Percentiles rank a stretch among this genome's conserved stretches.
Conservation (phyloP, 805 yeast genomes). For the Priceomyces melissophilus region DNA sequence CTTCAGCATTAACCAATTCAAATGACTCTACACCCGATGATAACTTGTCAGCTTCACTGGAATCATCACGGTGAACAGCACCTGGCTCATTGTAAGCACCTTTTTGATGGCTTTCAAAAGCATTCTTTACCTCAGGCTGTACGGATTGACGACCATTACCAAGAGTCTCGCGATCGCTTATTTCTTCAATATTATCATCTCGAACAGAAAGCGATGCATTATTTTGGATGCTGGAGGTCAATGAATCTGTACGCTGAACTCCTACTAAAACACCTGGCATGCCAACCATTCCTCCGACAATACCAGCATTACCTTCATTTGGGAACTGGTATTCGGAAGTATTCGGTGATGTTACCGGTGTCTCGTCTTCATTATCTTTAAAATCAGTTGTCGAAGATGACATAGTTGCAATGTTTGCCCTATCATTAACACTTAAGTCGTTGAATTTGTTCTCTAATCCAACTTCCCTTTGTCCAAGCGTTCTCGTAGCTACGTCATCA, state of each 20-base stretch:
- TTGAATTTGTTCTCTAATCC: slow-evolving; percentile 6
- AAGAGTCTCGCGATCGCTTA: slow-evolving; percentile 42
- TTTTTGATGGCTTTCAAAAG: slow-evolving; percentile 7
- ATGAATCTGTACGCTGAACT: slow-evolving; percentile 67
- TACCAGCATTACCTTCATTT: slow-evolving; percentile 28
- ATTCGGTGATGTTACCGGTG: slow-evolving; percentile 48
- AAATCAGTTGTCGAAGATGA: slow-evolving; percentile 34
- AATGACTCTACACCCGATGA: slow-evolving; percentile 51
- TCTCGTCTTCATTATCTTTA: slow-evolving; percentile 31
- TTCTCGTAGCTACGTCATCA: slow-evolving; percentile 18
- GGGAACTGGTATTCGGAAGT: slow-evolving; percentile 47
- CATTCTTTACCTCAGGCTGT: slow-evolving; percentile 13
- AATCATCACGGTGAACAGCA: slow-evolving; percentile 14
- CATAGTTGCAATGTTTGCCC: slow-evolving; percentile 27
- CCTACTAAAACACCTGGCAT: slow-evolving; percentile 44
- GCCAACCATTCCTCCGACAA: slow-evolving; percentile 39
- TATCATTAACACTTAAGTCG: slow-evolving; percentile 8
- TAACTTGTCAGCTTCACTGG: slow-evolving; percentile 35
- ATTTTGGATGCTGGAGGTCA: slow-evolving; percentile 87
- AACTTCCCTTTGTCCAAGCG: slow-evolving; percentile 32
- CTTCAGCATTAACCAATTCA: slow-evolving; percentile 52
- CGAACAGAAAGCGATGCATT: slow-evolving; percentile 90
- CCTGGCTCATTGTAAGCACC: neutral
- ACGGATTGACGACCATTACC: slow-evolving; percentile 9
- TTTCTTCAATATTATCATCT: slow-evolving; percentile 54